Percentiles rank a stretch among this genome's conserved stretches.
phyloP scores from a whole-genome alignment of 2,329 filamentous ascomycete species.

The Calonectria crousiana region DNA sequence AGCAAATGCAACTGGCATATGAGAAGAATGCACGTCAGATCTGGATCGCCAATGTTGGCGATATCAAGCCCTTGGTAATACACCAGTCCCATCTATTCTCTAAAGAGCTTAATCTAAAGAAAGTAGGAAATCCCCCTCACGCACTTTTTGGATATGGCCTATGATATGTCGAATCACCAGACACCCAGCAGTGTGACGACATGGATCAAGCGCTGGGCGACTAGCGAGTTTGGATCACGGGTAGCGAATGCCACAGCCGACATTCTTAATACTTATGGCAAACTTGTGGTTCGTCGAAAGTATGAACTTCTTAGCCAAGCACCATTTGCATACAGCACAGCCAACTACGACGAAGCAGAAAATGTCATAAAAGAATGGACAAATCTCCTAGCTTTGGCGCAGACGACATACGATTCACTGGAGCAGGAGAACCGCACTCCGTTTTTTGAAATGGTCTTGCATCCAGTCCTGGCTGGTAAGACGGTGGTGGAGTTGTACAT shows the following conservation, averaged over 20 bases:
- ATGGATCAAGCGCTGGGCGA: not conserved
- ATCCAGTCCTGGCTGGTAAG: not conserved
- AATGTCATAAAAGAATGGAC: not conserved
- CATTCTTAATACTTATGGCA: not conserved
- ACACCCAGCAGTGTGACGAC: not conserved
- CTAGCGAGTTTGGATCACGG: not conserved
- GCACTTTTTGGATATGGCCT: not conserved
- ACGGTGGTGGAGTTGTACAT: not conserved
- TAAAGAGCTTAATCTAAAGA: not conserved
- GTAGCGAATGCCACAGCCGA: not conserved
- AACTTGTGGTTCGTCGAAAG: not conserved
- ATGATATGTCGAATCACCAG: not conserved
- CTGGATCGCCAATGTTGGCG: conserved; percentile 74
- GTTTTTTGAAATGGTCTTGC: not conserved
- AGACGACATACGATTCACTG: not conserved
- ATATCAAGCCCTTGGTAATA: conserved; percentile 62
- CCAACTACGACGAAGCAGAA: not conserved
- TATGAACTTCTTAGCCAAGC: not conserved
- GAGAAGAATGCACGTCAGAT: conserved; percentile 61
- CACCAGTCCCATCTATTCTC: not conserved
- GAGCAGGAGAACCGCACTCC: not conserved
- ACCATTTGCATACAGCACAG: not conserved
- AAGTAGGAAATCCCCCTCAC: not conserved
- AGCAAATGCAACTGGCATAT: conserved; percentile 54
- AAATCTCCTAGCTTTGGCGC: not conserved